Percentiles rank a stretch among this genome's conserved stretches.
Conservation (phyloP, 2,329 filamentous ascomycete species). For the Aspergillus sp. region DNA sequence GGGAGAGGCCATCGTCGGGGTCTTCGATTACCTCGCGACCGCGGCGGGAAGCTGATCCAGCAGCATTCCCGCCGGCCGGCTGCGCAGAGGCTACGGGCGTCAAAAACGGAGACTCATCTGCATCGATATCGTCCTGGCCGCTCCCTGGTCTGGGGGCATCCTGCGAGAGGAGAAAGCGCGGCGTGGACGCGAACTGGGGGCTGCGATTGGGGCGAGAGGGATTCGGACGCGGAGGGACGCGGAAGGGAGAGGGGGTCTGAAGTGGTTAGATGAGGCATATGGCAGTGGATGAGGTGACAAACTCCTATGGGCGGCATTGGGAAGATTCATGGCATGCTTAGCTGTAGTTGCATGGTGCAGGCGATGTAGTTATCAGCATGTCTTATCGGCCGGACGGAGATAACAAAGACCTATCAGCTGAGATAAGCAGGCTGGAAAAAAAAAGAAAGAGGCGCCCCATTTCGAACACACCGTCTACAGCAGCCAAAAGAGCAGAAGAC, state of each 20-base stretch:
- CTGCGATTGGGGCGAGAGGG: constrained; percentile 13
- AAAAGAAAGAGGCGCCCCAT: not conserved
- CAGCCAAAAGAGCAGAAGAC: not conserved
- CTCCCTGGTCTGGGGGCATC: constrained; percentile 4
- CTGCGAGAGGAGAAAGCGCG: constrained; percentile 24
- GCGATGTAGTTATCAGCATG: no score
- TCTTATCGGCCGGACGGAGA: no score
- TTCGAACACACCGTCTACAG: constrained; percentile 6
- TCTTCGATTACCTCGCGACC: constrained; percentile 20
- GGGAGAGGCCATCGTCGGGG: constrained; percentile 9
- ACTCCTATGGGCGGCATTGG: constrained; percentile 10
- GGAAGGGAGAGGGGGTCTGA: constrained; percentile 17
- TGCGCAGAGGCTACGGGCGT: constrained; percentile 5
- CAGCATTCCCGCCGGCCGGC: constrained; percentile 3
- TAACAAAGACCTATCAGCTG: no score
- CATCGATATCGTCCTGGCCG: constrained; percentile 13
- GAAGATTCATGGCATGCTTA: not conserved
- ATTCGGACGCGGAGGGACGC: constrained; percentile 12
- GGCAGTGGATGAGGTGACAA: no score
- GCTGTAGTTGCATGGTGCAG: no score
- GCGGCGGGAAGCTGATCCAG: constrained; percentile 3
- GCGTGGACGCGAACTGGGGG: constrained; percentile 25
- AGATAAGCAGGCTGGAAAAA: no score
- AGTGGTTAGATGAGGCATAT: constrained; percentile 4
- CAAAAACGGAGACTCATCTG: constrained; percentile 8